A percentile compares a stretch with the other conserved stretches of the same genome.
phyloP scores from a whole-genome alignment of 2,329 filamentous ascomycete genomes.

The Scorias spongiosa region DNA sequence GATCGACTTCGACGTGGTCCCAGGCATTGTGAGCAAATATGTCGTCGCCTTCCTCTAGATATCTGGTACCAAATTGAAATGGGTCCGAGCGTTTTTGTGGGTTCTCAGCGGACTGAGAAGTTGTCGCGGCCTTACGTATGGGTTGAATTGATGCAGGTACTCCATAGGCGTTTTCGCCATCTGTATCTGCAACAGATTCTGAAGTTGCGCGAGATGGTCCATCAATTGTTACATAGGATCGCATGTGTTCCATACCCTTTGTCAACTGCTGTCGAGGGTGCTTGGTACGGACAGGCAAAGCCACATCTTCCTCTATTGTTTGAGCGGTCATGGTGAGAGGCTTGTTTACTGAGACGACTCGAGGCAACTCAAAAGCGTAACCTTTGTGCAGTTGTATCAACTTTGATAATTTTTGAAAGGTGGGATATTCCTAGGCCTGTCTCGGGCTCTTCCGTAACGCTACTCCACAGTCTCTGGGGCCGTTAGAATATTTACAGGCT shows the following conservation, averaged over 20 bases:
- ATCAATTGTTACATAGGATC: slow-evolving; percentile 31
- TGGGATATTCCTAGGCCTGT: too few species aligned
- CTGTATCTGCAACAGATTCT: background rate
- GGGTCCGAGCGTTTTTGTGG: slow-evolving; percentile 82
- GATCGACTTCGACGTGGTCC: slow-evolving; percentile 93
- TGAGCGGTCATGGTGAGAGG: background rate
- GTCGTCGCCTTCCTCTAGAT: slow-evolving; percentile 68
- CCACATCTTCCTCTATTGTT: background rate
- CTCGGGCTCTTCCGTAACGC: too few species aligned
- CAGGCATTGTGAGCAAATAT: slow-evolving; percentile 97
- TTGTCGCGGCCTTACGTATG: slow-evolving; percentile 33
- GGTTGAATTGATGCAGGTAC: slow-evolving; percentile 33
- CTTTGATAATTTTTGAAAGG: too few species aligned
- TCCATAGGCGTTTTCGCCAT: slow-evolving; percentile 31
- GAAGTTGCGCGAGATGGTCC: slow-evolving; percentile 15
- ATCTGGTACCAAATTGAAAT: slow-evolving; percentile 88
- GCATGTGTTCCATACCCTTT: slow-evolving; percentile 38
- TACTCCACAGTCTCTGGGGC: too few species aligned
- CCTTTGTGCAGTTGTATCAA: too few species aligned
- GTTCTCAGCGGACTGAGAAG: slow-evolving; percentile 55
- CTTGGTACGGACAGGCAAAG: slow-evolving; percentile 11
- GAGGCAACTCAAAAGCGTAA: too few species aligned
- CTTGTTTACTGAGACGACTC: too few species aligned
- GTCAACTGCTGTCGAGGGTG: slow-evolving; percentile 30
- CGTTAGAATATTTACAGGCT: too few species aligned